Evolutionary conservation across 148 eudicot species (phyloP), one percentile per base, ranked within the genome.

Genomic region (Fagopyrum esculentum): DNA sequence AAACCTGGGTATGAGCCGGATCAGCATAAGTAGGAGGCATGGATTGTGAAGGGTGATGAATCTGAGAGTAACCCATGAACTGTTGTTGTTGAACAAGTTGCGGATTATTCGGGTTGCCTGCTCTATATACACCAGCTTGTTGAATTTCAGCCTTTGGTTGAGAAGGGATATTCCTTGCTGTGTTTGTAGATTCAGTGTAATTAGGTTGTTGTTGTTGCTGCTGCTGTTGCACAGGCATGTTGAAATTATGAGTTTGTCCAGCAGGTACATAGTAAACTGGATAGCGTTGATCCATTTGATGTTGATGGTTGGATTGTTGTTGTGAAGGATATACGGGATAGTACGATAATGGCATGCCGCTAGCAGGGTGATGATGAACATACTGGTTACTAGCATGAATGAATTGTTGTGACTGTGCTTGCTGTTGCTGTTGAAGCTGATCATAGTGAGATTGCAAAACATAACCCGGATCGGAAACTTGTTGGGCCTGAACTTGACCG

Each of bases 281-380:
- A 66, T 90, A 87, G 50, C 87, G 96, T 51, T 86, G 89, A 46
- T 85, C 86, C 1, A 84, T 72, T 2, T 83, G 86, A 40, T 80
- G 84, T 16, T 81, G 88, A 73, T 83, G 86, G 40, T 3, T 35
- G 19, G 43, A 6, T 0, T 75, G 82, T 56, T 91, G 94, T 80
- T 89, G 97, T 50, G 92, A 80, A 75, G 88, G 92, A 72, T 93
- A 93, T 43, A 91, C 64, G 2, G 86, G 87, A 75, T 89, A 93
- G 77, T 89, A 91, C 7, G 81, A n/a, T 17, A 84, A 61, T 12
- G 98, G 93, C 76, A 87, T 73, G 0, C 83, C 83, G 50, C 93
- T 89, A 2, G 86, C 40, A 51, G 91, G 85, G 29, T 80, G 83
- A 15, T 81, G 89, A 0, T 81, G 89, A 49, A 93, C 84, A 74